Conservation (phyloP, 371 early-diverging fungal species). For the Haplosporangium sp. region DNA sequence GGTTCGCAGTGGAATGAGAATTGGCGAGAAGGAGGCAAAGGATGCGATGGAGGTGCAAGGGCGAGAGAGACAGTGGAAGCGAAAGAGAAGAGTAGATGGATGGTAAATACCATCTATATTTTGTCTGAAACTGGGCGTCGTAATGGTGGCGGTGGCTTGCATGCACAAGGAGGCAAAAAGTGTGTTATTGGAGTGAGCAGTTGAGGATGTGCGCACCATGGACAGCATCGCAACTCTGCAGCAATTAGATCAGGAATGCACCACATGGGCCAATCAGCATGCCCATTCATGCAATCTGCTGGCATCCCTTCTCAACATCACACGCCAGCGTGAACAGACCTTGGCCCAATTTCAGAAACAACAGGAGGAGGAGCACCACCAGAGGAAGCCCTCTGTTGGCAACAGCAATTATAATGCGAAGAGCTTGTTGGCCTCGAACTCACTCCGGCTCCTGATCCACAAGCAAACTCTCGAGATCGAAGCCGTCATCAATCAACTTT, state of each 20-base stretch:
- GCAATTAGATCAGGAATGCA: slow-evolving; percentile 50
- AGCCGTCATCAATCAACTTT: slow-evolving; percentile 33
- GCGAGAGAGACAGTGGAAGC: background rate
- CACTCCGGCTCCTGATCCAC: slow-evolving; percentile 36
- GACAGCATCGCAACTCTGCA: slow-evolving; percentile 30
- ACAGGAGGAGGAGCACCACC: slow-evolving; percentile 9
- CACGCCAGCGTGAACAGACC: slow-evolving; percentile 48
- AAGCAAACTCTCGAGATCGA: slow-evolving; percentile 49
- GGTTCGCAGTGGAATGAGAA: background rate
- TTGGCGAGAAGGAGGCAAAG: background rate
- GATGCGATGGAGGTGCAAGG: background rate
- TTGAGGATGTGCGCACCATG: slow-evolving; percentile 9
- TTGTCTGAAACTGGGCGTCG: background rate
- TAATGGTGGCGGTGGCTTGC: slow-evolving; percentile 47
- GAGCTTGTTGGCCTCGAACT: slow-evolving; percentile 16
- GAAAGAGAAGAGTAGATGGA: background rate
- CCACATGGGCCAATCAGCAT: slow-evolving; percentile 45
- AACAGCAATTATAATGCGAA: background rate
- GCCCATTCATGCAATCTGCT: slow-evolving; percentile 47
- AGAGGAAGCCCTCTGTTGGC: background rate
- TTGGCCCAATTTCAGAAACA: slow-evolving; percentile 29
- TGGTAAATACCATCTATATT: background rate
- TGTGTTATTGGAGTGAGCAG: background rate
- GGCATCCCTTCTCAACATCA: slow-evolving; percentile 45
- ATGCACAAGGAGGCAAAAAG: background rate